Evolutionary conservation across 129 eudicot species (phyloP).

Genomic region (Arctium minus): DNA sequence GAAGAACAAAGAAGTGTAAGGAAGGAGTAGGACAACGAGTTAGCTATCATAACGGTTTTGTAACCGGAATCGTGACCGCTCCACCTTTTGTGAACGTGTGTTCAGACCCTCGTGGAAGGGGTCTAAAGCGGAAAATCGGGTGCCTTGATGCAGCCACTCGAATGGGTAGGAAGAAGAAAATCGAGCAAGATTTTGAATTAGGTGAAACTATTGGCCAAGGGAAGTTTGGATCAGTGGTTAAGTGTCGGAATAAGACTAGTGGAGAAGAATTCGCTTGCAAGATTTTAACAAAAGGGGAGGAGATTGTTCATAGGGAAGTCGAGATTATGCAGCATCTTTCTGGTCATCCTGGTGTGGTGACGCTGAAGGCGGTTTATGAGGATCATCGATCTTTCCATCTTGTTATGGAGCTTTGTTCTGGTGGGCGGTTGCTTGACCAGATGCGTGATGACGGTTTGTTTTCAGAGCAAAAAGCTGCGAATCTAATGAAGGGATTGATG

Average conservation of each 20-base stretch:
- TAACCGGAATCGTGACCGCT: constrained; percentile 31
- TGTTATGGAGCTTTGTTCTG: constrained; percentile 56
- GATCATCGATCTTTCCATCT: constrained; percentile 42
- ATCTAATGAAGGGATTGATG: constrained; percentile 48
- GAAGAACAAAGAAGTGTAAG: constrained; percentile 38
- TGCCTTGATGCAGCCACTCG: constrained; percentile 46
- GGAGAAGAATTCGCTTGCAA: constrained; percentile 51
- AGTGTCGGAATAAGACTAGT: constrained; percentile 32
- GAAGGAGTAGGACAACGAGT: constrained; percentile 24
- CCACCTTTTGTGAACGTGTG: constrained; percentile 38
- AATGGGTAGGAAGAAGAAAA: constrained; percentile 52
- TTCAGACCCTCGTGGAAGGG: constrained; percentile 41
- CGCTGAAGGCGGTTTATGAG: constrained; percentile 50
- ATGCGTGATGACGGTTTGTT: constrained; percentile 44
- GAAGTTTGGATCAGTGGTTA: constrained; percentile 52
- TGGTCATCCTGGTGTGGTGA: constrained; percentile 56
- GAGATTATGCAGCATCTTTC: constrained; percentile 66
- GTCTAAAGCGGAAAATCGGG: constrained; percentile 54
- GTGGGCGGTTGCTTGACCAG: constrained; percentile 51
- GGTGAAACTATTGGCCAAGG: constrained; percentile 48
- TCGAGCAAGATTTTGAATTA: constrained; percentile 39
- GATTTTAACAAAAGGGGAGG: constrained; percentile 47
- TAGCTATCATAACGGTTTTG: constrained; percentile 1
- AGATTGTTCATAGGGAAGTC: constrained; percentile 56
- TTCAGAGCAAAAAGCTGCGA: constrained; percentile 50